A percentile compares a stretch with the other conserved stretches of the same genome.
phyloP scores from a whole-genome alignment of 163 green algal species.

The Prototheca wickerhamii region DNA sequence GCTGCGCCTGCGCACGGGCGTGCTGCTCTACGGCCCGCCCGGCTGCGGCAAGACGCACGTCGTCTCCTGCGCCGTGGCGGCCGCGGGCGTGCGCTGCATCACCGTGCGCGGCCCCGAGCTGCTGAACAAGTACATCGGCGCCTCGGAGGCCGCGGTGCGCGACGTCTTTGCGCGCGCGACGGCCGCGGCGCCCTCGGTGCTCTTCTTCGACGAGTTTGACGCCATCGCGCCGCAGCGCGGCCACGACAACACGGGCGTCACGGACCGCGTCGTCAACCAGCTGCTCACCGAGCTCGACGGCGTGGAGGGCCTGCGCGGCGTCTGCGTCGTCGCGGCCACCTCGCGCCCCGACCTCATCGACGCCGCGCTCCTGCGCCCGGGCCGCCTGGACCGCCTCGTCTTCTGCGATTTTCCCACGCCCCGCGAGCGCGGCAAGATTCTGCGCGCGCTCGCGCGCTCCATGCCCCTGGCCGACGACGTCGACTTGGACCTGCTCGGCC shows the following conservation, averaged over 20 bases:
- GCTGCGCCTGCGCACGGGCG: slow-evolving; percentile 78
- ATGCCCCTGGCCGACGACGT: slow-evolving; percentile 43
- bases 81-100: slow-evolving; percentile 63
- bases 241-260: slow-evolving; percentile 82
- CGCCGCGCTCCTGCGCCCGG: slow-evolving; percentile 86
- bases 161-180: slow-evolving; percentile 77
- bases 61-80: slow-evolving; percentile 68
- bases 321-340: slow-evolving; percentile 87
- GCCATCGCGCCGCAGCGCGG: slow-evolving; percentile 80
- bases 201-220: slow-evolving; percentile 99
- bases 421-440: slow-evolving; percentile 44
- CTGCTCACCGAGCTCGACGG: slow-evolving; percentile 97
- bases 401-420: slow-evolving; percentile 53
- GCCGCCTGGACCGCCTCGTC: slow-evolving; percentile 78
- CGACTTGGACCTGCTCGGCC: slow-evolving; percentile 21
- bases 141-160: slow-evolving; percentile 81
- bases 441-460: slow-evolving; percentile 39
- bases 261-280: slow-evolving; percentile 87
- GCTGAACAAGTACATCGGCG: slow-evolving; percentile 99
- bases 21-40: slow-evolving; percentile 95
- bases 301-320: slow-evolving; percentile 76
- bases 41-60: slow-evolving; percentile 92
- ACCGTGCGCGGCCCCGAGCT: slow-evolving; percentile 91
- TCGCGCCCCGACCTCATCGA: slow-evolving; percentile 92
- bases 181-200: slow-evolving; percentile 77